Percentiles rank a stretch among this genome's conserved stretches.
Evolutionary conservation across 2,329 filamentous ascomycete genomes (phyloP).

Genomic region (Trichoderma gracile): DNA sequence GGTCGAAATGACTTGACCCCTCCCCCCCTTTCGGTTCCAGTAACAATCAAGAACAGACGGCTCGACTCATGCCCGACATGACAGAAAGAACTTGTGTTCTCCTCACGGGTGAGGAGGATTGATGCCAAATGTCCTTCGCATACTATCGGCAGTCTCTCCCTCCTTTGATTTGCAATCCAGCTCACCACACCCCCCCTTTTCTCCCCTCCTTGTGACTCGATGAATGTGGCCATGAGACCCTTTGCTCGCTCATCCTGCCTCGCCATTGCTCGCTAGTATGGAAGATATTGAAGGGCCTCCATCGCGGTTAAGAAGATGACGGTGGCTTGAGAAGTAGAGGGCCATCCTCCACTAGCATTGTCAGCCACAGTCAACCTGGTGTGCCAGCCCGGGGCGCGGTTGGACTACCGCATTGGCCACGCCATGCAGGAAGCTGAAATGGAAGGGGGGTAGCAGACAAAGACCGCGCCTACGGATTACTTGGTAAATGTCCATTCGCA

Average conservation of each 20-base stretch:
- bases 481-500: constrained; percentile 8
- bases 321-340: constrained; percentile 17
- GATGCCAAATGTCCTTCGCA: background rate
- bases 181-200: background rate
- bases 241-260: constrained; percentile 2
- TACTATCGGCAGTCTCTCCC: background rate
- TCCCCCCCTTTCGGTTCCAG: constrained; percentile 4
- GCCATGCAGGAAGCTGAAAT: constrained; percentile 20
- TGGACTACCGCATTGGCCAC: constrained; percentile 11
- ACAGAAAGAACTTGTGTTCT: background rate
- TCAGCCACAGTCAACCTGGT: constrained; percentile 19
- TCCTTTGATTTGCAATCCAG: background rate
- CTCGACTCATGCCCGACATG: background rate
- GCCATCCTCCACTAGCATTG: constrained; percentile 7
- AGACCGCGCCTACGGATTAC: background rate
- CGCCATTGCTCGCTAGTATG: background rate
- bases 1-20: background rate
- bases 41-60: background rate
- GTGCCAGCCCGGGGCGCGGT: constrained; percentile 4
- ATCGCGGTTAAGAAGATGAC: constrained; percentile 19
- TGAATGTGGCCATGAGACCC: background rate
- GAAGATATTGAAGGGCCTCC: constrained; percentile 1
- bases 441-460: background rate
- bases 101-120: background rate
- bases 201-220: background rate